phyloP scores from a whole-genome alignment of 805 yeast species.

The Starmerella floris region DNA sequence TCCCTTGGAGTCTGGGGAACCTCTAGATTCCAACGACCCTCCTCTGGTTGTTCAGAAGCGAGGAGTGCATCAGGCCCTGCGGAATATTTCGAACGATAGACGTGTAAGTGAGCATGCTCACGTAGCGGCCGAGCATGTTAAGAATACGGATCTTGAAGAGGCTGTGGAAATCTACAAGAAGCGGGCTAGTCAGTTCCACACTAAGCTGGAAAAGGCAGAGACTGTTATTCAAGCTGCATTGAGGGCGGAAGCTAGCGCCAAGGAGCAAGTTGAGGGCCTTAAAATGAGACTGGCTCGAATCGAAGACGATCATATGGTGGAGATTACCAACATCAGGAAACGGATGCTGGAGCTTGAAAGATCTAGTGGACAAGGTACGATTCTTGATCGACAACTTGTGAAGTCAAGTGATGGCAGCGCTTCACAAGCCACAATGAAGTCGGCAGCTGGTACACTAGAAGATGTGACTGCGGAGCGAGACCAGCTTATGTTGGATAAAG shows the following conservation, averaged over 20 bases:
- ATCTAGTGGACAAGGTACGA: slow-evolving; percentile 7
- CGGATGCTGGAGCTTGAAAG: slow-evolving; percentile 6
- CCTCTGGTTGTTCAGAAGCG: slow-evolving; percentile 11
- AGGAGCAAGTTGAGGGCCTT: slow-evolving; percentile 30
- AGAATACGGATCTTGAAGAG: slow-evolving; percentile 42
- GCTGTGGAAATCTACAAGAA: slow-evolving; percentile 49
- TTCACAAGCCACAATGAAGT: slow-evolving; percentile 35
- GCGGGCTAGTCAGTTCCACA: slow-evolving; percentile 61
- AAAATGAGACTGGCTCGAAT: slow-evolving; percentile 6
- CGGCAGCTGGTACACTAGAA: slow-evolving; percentile 45
- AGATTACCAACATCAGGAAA: slow-evolving; percentile 4
- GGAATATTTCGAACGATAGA: slow-evolving; percentile 19
- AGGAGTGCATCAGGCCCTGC: slow-evolving; percentile 10
- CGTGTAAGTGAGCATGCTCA: slow-evolving; percentile 34
- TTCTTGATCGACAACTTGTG: slow-evolving; percentile 3
- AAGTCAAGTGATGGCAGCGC: slow-evolving; percentile 4
- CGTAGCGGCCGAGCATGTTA: slow-evolving; percentile 43
- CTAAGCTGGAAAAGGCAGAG: slow-evolving; percentile 67
- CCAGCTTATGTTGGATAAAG: slow-evolving; percentile 39
- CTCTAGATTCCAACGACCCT: slow-evolving; percentile 7
- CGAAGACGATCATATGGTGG: slow-evolving; percentile 10
- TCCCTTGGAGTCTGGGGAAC: slow-evolving; percentile 1
- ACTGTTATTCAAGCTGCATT: slow-evolving; percentile 50
- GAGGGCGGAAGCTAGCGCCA: slow-evolving; percentile 44
- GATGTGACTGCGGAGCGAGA: slow-evolving; percentile 54